Percentiles rank a stretch among this genome's conserved stretches.
Conservation (phyloP, 257 asterid genomes). For the Hygrophila difformis region DNA sequence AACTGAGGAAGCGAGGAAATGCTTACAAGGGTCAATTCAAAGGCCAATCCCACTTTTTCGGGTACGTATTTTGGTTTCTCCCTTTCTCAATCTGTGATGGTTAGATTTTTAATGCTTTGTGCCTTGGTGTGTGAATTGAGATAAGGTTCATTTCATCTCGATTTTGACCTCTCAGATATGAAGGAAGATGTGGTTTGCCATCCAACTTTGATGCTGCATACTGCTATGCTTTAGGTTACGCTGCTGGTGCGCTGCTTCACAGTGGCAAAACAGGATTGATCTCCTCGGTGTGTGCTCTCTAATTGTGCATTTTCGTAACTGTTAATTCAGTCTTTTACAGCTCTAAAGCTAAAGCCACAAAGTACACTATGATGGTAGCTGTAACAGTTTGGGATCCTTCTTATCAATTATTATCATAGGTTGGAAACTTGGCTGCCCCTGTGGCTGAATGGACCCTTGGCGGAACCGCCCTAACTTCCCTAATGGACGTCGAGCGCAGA, state of each 20-base stretch:
- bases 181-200: slow-evolving; percentile 96
- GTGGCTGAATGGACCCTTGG: slow-evolving; percentile 92
- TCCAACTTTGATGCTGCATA: slow-evolving; percentile 87
- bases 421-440: slow-evolving; percentile 92
- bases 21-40: slow-evolving; percentile 57
- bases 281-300: slow-evolving; percentile 35
- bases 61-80: slow-evolving; percentile 29
- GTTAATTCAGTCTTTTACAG: neutral
- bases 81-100: neutral
- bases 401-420: slow-evolving; percentile 29
- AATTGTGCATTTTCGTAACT: neutral
- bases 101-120: neutral
- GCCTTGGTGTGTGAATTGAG: slow-evolving; percentile 6
- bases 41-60: slow-evolving; percentile 96
- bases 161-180: slow-evolving; percentile 46
- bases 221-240: slow-evolving; percentile 67
- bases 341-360: neutral
- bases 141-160: slow-evolving; percentile 3
- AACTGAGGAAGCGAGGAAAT: slow-evolving; percentile 53
- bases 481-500: slow-evolving; percentile 99
- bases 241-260: slow-evolving; percentile 72
- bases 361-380: no score
- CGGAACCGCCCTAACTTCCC: slow-evolving; percentile 89
- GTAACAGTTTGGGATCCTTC: neutral
- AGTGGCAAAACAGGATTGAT: slow-evolving; percentile 85